A percentile compares a stretch with the other conserved stretches of the same genome.
Evolutionary conservation across 257 asterid genomes (phyloP).

Genomic region (Gynochthodes officinalis): DNA sequence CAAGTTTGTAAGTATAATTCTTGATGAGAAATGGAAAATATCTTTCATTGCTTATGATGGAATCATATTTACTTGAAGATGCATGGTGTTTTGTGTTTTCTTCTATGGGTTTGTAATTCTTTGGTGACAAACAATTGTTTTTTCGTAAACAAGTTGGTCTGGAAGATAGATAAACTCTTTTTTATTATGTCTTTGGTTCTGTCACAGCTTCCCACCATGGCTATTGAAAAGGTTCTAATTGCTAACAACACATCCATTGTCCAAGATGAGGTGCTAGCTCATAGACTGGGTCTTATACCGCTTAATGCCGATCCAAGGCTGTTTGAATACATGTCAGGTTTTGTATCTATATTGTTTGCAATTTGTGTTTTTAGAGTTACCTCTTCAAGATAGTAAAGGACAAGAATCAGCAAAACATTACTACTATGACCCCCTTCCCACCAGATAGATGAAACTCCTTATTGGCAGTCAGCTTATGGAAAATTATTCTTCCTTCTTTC

Average conservation of each 20-base stretch:
- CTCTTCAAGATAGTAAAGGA: neutral
- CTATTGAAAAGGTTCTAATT: constrained; percentile 82
- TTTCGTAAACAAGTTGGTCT: no score
- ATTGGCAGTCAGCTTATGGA: constrained; percentile 28
- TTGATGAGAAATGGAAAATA: no score
- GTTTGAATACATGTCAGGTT: constrained; percentile 78
- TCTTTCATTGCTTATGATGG: no score
- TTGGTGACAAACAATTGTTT: no score
- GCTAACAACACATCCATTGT: constrained; percentile 91
- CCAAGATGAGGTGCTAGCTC: constrained; percentile 98
- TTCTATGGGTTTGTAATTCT: no score
- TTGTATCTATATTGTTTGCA: constrained; percentile 7
- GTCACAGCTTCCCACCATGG: constrained; percentile 87
- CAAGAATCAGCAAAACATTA: neutral
- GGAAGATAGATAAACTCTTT: no score
- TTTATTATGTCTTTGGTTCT: neutral
- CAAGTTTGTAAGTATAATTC: no score
- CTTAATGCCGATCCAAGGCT: constrained; percentile 83
- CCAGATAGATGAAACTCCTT: neutral
- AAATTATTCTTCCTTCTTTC: constrained; percentile 11
- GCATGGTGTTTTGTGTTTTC: no score
- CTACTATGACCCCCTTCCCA: neutral
- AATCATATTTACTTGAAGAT: no score
- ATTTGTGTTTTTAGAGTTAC: neutral
- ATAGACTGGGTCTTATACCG: constrained; percentile 88